phyloP scores from a whole-genome alignment of 129 eudicot species.

The Sambucus nigra region DNA sequence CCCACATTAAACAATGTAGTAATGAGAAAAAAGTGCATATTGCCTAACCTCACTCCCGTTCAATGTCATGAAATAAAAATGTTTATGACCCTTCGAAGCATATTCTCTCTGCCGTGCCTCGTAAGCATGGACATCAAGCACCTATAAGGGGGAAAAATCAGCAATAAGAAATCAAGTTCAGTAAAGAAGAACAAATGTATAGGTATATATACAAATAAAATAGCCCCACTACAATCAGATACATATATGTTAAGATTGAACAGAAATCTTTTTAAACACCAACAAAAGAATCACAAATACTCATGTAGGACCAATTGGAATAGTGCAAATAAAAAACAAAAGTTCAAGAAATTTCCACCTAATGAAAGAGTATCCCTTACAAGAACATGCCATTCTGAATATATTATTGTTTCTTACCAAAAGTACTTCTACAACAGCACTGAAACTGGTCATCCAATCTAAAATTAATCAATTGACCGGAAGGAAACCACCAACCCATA shows the following conservation, averaged over 20 bases:
- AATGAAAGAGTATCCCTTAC: not conserved
- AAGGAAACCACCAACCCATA: not conserved
- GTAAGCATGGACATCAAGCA: conserved; percentile 82
- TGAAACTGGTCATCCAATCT: not conserved
- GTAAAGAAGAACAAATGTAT: not conserved
- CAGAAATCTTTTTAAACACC: too few species aligned
- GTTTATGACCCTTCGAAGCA: conserved; percentile 79
- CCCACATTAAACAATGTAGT: too few species aligned
- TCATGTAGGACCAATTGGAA: not conserved
- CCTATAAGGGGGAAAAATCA: conserved; percentile 32
- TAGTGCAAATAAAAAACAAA: not conserved
- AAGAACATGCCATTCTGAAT: not conserved
- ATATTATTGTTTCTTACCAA: not conserved
- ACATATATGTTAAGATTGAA: too few species aligned
- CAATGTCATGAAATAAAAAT: conserved; percentile 95
- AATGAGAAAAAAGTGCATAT: conserved; percentile 1
- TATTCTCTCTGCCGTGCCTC: conserved; percentile 82
- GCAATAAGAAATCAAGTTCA: not conserved
- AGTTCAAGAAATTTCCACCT: not conserved
- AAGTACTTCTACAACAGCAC: not conserved
- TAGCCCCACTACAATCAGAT: too few species aligned
- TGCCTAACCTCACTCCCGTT: conserved; percentile 82
- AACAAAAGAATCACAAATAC: not conserved
- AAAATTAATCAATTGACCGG: not conserved
- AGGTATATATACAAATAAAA: too few species aligned